Evolutionary conservation across 805 yeast genomes (phyloP), one percentile per base, ranked within the genome.

Genomic region (Ogataea pignaliae): DNA sequence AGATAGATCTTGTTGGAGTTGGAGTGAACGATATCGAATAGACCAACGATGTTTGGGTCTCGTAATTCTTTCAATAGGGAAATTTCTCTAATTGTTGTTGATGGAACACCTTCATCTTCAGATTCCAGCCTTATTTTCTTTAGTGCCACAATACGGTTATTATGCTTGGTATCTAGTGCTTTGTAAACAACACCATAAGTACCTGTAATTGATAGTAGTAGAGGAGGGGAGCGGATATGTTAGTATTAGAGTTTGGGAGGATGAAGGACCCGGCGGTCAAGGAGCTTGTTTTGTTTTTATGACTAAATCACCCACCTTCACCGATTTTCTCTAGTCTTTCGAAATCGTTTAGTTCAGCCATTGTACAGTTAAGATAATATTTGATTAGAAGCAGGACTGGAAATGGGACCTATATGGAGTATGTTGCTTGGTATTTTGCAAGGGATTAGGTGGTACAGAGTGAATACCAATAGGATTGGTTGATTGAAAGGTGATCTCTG

Each of bases 171-270:
- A 61, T 91, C 97, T 41, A 89, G 72, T 1, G 99, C 99, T 64
- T 91, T 93, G 69, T 93, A 93, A 10, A 93, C 99, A 29, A 95
- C 97, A 42, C 99, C 99, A 63, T 93, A 91, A 2, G 99, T 91
- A 50, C 96, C 88, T 72, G 41, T 15, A 39, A 34, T 15, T n/a
- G n/a, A n/a, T n/a, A n/a, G n/a, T n/a, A n/a, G 10, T 28, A 28
- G 6, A 29, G 16, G 13, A 37, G 11, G 34, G 36, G 28, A 40
- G 37, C 30, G 37, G 10, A 34, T 3, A 13, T 30, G 13, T 30
- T 16, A 14, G 14, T 10, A 28, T 14, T 35, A 34, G 21, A 18
- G 7, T 21, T 21, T 21, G 7, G 26, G 7, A 5, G 26, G 26
- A 21, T n/a, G n/a, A n/a, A n/a, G n/a, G n/a, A n/a, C n/a, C n/a